A percentile compares a stretch with the other conserved stretches of the same genome.
phyloP scores from a whole-genome alignment of 2,329 filamentous ascomycete species.

The Bipolaris zeicola region DNA sequence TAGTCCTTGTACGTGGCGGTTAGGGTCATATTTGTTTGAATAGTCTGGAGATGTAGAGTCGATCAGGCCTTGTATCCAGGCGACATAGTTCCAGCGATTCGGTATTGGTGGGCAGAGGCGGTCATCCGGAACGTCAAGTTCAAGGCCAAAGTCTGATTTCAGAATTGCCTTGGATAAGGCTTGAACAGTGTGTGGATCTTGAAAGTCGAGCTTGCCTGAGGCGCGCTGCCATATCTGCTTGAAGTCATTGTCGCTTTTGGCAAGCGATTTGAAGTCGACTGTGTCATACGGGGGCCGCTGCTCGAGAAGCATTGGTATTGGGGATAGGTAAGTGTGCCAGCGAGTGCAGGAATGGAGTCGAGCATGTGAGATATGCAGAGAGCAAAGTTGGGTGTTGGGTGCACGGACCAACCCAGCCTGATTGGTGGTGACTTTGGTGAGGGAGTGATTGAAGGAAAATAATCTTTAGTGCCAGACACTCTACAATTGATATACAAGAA shows the following conservation, averaged over 20 bases:
- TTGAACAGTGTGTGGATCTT: slow-evolving; percentile 75
- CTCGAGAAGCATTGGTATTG: slow-evolving; percentile 26
- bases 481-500: slow-evolving; percentile 27
- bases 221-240: slow-evolving; percentile 54
- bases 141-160: slow-evolving; percentile 73
- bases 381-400: slow-evolving; percentile 1
- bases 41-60: slow-evolving; percentile 66
- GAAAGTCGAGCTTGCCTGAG: slow-evolving; percentile 76
- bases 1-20: slow-evolving; percentile 68
- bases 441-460: slow-evolving; percentile 3
- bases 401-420: slow-evolving; percentile 26
- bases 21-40: slow-evolving; percentile 53
- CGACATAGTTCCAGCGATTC: slow-evolving; percentile 81
- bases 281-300: slow-evolving; percentile 56
- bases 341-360: slow-evolving; percentile 1
- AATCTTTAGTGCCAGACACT: slow-evolving; percentile 1
- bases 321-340: background rate
- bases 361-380: slow-evolving; percentile 1
- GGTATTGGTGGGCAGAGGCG: slow-evolving; percentile 82
- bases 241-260: slow-evolving; percentile 64
- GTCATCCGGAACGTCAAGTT: slow-evolving; percentile 73
- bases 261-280: slow-evolving; percentile 67
- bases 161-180: slow-evolving; percentile 79
- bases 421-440: slow-evolving; percentile 24
- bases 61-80: slow-evolving; percentile 83